These are phyloP conservation scores for Cucurbitaria berberidis DNA, from an alignment of 2,329 filamentous ascomycete species.

Conservation along the genomic window DNA sequence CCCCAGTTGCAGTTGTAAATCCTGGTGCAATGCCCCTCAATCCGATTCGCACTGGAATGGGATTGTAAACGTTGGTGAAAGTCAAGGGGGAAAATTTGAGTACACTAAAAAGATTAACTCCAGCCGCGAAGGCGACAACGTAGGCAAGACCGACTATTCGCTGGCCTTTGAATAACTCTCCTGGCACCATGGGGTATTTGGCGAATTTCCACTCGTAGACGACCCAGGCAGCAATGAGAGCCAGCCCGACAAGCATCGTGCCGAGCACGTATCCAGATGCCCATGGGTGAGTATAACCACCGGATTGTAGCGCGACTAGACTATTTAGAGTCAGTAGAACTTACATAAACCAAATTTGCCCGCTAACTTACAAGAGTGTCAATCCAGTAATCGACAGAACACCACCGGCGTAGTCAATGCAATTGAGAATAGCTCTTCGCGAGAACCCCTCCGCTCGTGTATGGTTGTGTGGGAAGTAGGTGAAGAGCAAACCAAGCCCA, in stretches of 20 bases:
- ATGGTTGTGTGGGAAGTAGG: conserved; percentile 43
- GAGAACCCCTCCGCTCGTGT: conserved; percentile 43
- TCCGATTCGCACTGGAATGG: conserved; percentile 40
- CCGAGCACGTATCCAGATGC: conserved; percentile 46
- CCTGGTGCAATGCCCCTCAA: conserved; percentile 36
- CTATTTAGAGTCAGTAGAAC: conserved; percentile 16
- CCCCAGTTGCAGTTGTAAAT: conserved; percentile 36
- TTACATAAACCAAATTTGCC: conserved; percentile 4
- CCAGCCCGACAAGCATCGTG: conserved; percentile 45
- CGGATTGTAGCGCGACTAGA: conserved; percentile 50
- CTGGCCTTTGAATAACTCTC: conserved; percentile 43
- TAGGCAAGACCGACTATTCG: conserved; percentile 41
- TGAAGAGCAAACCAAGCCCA: conserved; percentile 36
- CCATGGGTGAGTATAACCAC: conserved; percentile 51
- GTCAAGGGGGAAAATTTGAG: conserved; percentile 44
- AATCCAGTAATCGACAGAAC: conserved; percentile 41
- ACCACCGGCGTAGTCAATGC: conserved; percentile 41
- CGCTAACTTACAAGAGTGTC: conserved; percentile 35
- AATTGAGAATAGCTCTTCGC: conserved; percentile 35
- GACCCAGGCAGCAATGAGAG: conserved; percentile 42
- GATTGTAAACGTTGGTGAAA: conserved; percentile 37
- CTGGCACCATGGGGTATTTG: conserved; percentile 49
- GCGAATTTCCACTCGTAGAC: conserved; percentile 50
- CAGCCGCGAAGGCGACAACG: conserved; percentile 44
- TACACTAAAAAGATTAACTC: conserved; percentile 42